Base-by-base conservation (phyloP, 768 basidiomycete genomes). In the Hygrophoropsis aurantiaca region DNA sequence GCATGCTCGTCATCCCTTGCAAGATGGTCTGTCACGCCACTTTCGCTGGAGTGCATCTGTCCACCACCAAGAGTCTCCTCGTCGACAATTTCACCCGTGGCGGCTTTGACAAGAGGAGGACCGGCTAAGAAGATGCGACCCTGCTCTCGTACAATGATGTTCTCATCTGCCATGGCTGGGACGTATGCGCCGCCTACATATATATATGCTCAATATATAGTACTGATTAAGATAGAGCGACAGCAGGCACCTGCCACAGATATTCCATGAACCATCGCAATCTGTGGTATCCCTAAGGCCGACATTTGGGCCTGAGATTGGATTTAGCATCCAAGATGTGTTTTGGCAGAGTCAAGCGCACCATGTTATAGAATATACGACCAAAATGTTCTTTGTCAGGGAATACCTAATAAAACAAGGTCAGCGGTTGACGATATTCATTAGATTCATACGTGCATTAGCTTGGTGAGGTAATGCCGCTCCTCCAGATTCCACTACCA, bases 291-390 rank as follows among this genome's bases (percentile, higher is more conserved):
- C 0, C 88, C 84, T 0, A 92, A 72, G 1, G 91, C 90, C 40
- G 92, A 94, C 89, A 95, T 88, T 74, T 92, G 91, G 5, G 90
- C 89, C 88, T 90, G 57, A 15, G 36, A 39, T 42, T 32, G n/a
- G 27, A 3, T 30, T 40, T 27, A 55, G 57, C 49, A 57, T 33
- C 10, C 35, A 25, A 42, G 44, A n/a, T 21, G 42, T 13, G 18
- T 24, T 40, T 34, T n/a, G 32, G 55, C 40, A 19, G 37, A 16
- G 40, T 43, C 34, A 26, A 33, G 34, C 73, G 39, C 47, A 87
- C 93, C 92, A 95, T 95, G 58, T 97, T 97, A 65, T 94, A 97
- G 70, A 97, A 97, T 60, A 97, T 95, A 5, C 94, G 80, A 4
- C 94, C 94, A 57, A 97, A 97, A 62, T 97, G 92, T 53, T 95